Evolutionary conservation across 2,329 filamentous ascomycete genomes (phyloP).

Genomic region (Penicillium janthinellum): DNA sequence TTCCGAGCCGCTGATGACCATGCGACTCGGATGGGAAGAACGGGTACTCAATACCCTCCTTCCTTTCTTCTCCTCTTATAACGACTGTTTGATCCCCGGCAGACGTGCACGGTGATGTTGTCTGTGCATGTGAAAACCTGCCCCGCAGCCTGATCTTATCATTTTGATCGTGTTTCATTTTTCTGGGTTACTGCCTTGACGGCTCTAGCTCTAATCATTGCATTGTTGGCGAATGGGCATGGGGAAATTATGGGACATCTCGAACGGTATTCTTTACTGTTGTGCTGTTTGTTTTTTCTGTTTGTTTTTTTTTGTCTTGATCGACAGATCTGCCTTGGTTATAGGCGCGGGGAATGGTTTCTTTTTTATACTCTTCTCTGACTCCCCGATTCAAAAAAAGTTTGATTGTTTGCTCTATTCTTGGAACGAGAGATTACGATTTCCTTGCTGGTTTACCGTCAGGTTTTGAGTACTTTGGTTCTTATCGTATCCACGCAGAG

Average conservation of each 20-base stretch:
- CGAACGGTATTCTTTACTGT: conserved; percentile 13
- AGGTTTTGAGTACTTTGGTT: no score
- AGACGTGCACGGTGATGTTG: conserved; percentile 31
- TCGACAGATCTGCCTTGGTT: conserved; percentile 19
- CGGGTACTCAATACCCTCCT: not conserved
- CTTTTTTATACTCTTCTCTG: conserved; percentile 2
- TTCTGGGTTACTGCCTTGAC: conserved; percentile 4
- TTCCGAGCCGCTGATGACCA: conserved; percentile 5
- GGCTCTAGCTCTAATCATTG: conserved; percentile 30
- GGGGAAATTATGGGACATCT: conserved; percentile 27
- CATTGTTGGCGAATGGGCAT: conserved; percentile 34
- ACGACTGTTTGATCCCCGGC: conserved; percentile 23
- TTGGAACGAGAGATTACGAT: conserved; percentile 12
- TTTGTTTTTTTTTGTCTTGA: conserved; percentile 12
- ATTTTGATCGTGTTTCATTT: conserved; percentile 2
- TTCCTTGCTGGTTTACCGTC: not conserved
- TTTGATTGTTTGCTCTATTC: conserved; percentile 12
- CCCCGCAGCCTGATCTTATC: conserved; percentile 10
- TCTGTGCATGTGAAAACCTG: conserved; percentile 24
- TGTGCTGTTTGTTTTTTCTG: conserved; percentile 1
- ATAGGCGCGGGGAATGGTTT: conserved; percentile 7
- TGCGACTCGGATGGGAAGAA: not conserved
- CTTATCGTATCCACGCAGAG: no score
- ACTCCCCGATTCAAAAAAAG: conserved; percentile 21
- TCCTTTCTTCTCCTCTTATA: conserved; percentile 2